These are phyloP conservation scores for Kokia cookei DNA, from an alignment of 441 rosid genomes.

Conservation along the genomic window DNA sequence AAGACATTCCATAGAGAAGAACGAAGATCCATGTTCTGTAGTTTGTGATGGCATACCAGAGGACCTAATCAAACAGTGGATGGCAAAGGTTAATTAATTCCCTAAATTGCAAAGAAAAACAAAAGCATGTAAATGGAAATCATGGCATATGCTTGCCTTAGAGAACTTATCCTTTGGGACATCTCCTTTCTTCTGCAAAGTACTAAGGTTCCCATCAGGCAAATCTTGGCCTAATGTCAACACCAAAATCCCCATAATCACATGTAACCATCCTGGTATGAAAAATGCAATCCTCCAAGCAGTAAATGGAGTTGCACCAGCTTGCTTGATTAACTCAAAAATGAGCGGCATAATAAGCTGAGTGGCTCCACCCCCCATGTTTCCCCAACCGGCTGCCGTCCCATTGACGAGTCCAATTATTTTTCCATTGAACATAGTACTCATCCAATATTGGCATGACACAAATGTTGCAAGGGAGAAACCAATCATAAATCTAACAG, in stretches of 20 bases:
- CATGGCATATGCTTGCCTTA: slow-evolving; percentile 17
- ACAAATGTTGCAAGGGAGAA: slow-evolving; percentile 41
- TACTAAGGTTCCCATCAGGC: slow-evolving; percentile 33
- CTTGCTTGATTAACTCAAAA: slow-evolving; percentile 20
- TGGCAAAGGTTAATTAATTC: background rate
- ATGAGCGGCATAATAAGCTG: slow-evolving; percentile 38
- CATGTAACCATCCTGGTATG: slow-evolving; percentile 26
- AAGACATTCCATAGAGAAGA: slow-evolving; percentile 76
- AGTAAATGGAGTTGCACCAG: slow-evolving; percentile 37
- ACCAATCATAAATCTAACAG: slow-evolving; percentile 39
- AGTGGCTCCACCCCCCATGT: slow-evolving; percentile 42
- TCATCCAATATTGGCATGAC: slow-evolving; percentile 40
- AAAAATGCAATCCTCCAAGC: slow-evolving; percentile 45
- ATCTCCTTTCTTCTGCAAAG: slow-evolving; percentile 34
- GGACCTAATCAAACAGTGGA: slow-evolving; percentile 32
- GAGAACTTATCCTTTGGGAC: slow-evolving; percentile 37
- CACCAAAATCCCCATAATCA: slow-evolving; percentile 32
- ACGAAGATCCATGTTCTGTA: slow-evolving; percentile 84
- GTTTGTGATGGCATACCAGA: slow-evolving; percentile 70
- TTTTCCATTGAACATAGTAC: slow-evolving; percentile 37
- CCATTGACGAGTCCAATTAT: slow-evolving; percentile 40
- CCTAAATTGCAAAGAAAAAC: background rate
- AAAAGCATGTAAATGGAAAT: background rate
- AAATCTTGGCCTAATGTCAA: slow-evolving; percentile 39
- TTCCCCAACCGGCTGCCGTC: slow-evolving; percentile 44